Base-by-base conservation (phyloP, 768 basidiomycete genomes). In the Kwoniella sp. region DNA sequence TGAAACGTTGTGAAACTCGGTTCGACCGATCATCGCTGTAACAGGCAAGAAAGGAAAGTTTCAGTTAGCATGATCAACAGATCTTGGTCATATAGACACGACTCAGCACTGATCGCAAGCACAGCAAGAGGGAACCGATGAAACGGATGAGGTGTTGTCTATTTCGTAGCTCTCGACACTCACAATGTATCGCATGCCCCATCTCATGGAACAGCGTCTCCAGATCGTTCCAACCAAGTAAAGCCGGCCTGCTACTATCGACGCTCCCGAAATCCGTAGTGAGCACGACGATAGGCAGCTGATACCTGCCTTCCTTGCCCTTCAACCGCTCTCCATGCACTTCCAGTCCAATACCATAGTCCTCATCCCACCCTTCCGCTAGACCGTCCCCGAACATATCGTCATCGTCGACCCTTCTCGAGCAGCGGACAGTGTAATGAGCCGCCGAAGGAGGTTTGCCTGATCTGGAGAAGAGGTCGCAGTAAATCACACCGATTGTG, bases 151-250 rank as follows among this genome's bases (percentile, higher is more conserved):
- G n/a, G n/a, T n/a, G n/a, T n/a, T n/a, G n/a, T n/a, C n/a, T n/a
- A n/a, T n/a, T n/a, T n/a, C n/a, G n/a, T n/a, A n/a, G n/a, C n/a
- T n/a, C n/a, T n/a, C 41, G 11, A 7, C 41, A 84, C 93, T 85
- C 75, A 97, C 96, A 99, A 79, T 99, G 96, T 87, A 99, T 93
- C 12, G 96, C 96, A 82, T 99, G 96, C 0, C 96, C 96, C 93
- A 98, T 96, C 82, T 99, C 96, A 73, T 99, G 96, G 82, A 93
- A 96, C 25, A 98, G 83, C 1, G 95, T 98, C 77, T 90, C 84
- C 9, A 97, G 91, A 71, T 98, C 93, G 72, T 90, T 89, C 93
- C 94, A 98, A 62, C 89, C 87, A 23, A 99, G 82, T 55, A 89
- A 81, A 0, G 91, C 88, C 4, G 91, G 86, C 63, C 69, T 50